Evolutionary conservation across 2,329 filamentous ascomycete species (phyloP), one percentile per base, ranked within the genome.

Genomic region (Leptographium galeiforme): DNA sequence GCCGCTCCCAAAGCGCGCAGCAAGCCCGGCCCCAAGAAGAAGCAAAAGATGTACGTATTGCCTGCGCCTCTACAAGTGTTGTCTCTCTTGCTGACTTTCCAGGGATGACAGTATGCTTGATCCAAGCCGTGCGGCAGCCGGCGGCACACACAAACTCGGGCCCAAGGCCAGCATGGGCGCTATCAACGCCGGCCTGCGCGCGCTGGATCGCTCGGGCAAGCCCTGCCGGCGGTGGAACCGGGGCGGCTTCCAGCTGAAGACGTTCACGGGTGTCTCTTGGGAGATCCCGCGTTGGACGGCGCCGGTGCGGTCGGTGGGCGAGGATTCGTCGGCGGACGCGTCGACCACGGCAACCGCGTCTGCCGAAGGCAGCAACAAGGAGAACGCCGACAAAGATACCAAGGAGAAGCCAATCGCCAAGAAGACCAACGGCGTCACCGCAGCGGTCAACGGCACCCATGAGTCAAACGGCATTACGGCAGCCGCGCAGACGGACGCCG

Each of bases 21-120:
- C 65, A 94, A 95, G 72, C 91, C 93, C 8, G 91, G 91, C 8
- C 91, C 91, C 0, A 97, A 96, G 79, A 95, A 96, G 81, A 95
- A 94, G 73, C 84, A 87, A 59, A 84, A 86, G 76, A 71, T 95
- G 91, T 96, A 85, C 72, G 89, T 85, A 19, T n/a, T 11, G 13
- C 11, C 13, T 8, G 14, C 30, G 25, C 34, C 1, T 18, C 10
- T 55, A 19, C 19, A 12, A 30, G 8, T 30, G 14, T 18, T 18
- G 18, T 18, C 46, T 14, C 49, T 25, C 53, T 53, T 39, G 53
- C 50, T 55, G 1, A 50, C 40, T n/a, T 12, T 50, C 51, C 56
- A 84, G 81, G 59, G 81, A 84, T 62, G 81, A 84, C 61, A 79
- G 80, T 34, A 75, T 76, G 34, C 75, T 80, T 63, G 81, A 84